Percentiles rank a stretch among this genome's conserved stretches.
These are phyloP conservation scores for Rhynchosporium secalis DNA, from an alignment of 2,329 filamentous ascomycete genomes.

Conservation along the genomic window DNA sequence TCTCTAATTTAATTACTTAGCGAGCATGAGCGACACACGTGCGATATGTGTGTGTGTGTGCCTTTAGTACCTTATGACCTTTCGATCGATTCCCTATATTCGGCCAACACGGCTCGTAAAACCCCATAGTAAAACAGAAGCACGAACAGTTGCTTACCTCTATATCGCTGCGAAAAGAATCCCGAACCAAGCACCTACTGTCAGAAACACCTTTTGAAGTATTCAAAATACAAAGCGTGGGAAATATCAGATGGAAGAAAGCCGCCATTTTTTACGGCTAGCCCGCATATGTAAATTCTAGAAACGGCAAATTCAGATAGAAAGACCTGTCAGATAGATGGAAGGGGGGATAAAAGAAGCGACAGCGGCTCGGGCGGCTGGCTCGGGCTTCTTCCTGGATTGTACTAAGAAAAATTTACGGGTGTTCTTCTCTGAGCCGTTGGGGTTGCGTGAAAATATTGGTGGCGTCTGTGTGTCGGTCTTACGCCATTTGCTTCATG, in stretches of 20 bases:
- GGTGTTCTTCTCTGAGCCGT: neutral
- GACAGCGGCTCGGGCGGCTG: conserved; percentile 4
- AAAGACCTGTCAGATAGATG: neutral
- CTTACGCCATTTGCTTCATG: neutral
- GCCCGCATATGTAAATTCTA: neutral
- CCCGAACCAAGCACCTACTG: no score
- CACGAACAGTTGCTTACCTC: neutral
- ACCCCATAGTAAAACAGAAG: no score
- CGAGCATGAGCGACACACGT: no score
- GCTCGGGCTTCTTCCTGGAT: neutral
- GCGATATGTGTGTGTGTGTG: no score
- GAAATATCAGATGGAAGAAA: no score
- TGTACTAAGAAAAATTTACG: no score
- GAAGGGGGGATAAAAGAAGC: neutral
- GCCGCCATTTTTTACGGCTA: no score
- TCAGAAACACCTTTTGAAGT: no score
- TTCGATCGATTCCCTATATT: no score
- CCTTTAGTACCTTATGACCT: no score
- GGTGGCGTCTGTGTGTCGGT: conserved; percentile 1
- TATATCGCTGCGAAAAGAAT: neutral
- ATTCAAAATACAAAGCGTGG: no score
- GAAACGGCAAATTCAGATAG: neutral
- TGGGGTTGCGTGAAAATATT: conserved; percentile 5
- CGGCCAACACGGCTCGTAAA: neutral
- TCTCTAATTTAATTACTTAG: no score